Percentiles rank a stretch among this genome's conserved stretches.
These are phyloP conservation scores for Brassica incana DNA, from an alignment of 345 rosid species.

Conservation along the genomic window DNA sequence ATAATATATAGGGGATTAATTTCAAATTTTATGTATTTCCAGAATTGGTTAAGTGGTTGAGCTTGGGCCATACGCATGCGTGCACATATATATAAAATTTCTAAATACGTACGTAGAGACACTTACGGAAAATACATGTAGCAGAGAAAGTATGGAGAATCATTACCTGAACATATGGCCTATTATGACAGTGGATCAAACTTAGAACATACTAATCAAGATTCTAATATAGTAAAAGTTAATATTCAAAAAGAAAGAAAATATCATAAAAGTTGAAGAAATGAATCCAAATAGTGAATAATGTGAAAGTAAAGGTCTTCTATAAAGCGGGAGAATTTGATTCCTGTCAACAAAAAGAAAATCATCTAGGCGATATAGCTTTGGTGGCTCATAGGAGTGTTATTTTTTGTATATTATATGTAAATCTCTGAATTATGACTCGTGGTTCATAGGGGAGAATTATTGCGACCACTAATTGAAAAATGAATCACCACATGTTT, in stretches of 20 bases:
- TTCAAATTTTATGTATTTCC: slow-evolving; percentile 11
- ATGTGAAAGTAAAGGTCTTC: slow-evolving; percentile 3
- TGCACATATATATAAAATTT: not conserved
- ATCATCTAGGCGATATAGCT: slow-evolving; percentile 32
- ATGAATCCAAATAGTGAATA: slow-evolving; percentile 5
- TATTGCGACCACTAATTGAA: slow-evolving; percentile 34
- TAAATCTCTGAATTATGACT: slow-evolving; percentile 31
- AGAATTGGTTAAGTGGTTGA: not conserved
- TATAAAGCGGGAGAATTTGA: slow-evolving; percentile 33
- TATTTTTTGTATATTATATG: slow-evolving; percentile 5
- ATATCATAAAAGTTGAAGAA: not conserved
- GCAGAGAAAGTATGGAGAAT: slow-evolving; percentile 19
- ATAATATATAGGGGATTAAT: too few relatives aligned
- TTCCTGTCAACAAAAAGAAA: slow-evolving; percentile 34
- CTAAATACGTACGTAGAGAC: slow-evolving; percentile 8
- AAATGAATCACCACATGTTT: slow-evolving; percentile 14
- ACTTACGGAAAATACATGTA: not conserved
- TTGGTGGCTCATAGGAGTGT: slow-evolving; percentile 26
- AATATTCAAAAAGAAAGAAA: not conserved
- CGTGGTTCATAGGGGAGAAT: slow-evolving; percentile 23
- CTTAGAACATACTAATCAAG: not conserved
- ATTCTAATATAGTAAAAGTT: not conserved
- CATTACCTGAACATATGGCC: slow-evolving; percentile 13
- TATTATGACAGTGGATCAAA: not conserved
- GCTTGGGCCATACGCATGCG: slow-evolving; percentile 26